Evolutionary conservation across 208 protist species (phyloP), one percentile per base, ranked within the genome.

Genomic region (Trichomonas vaginalis): DNA sequence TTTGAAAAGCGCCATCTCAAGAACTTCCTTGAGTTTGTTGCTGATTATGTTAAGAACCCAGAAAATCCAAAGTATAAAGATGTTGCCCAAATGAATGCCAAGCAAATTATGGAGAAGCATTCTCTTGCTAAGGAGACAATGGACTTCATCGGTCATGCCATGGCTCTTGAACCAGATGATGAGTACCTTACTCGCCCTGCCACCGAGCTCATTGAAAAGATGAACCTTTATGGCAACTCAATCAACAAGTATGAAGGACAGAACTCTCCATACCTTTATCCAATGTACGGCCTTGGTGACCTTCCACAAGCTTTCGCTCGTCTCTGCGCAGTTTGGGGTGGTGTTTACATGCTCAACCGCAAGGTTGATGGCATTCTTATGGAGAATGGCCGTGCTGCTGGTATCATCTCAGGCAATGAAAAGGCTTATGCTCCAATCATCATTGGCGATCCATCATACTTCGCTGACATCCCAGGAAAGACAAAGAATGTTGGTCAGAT

Each of bases 181-280:
- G 97, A 98, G 83, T 99, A 99, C 97, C 97, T 99, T 17, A 96
- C 98, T 14, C 96, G 97, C 96, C 98, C 99, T 32, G 98, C 98
- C 17, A 40, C 98, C 37, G 97, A 98, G 87, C 98, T 98, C 32
- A 96, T 99, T 46, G 97, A 98, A 96, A 97, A 98, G 56, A 98
- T 99, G 96, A 98, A 98, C 96, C 97, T 99, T 0, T 99, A 99
- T 97, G 96, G 97, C 37, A 96, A 98, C 27, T 99, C 98, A n/a
- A 97, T 99, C 45, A 96, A 97, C 6, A 95, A 97, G 83, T 98
- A 98, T 96, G 95, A 97, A 56, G 45, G 46, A 40, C 86, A 92
- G n/a, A 98, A 98, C 40, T 99, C 99, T 37, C 99, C 99, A 42
- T 99, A 99, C 97, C 98, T 99, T 40, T 99, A 99, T 97, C 99